A percentile compares a stretch with the other conserved stretches of the same genome.
Evolutionary conservation across 192 early-diverging fungal genomes (phyloP).

Genomic region (Coemansia sp.): DNA sequence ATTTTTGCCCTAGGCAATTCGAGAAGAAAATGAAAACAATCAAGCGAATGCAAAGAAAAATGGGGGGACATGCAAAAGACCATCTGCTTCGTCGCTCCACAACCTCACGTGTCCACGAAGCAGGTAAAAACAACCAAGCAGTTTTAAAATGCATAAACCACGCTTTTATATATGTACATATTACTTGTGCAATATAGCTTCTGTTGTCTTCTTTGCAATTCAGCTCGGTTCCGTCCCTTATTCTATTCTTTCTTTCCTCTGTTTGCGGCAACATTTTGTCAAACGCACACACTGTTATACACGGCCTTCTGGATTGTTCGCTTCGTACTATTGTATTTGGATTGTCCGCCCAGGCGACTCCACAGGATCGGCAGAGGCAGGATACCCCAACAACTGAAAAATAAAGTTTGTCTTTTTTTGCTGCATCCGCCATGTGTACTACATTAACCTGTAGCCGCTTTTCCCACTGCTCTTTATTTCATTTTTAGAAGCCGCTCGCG

Average conservation of each 20-base stretch:
- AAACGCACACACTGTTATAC: not conserved
- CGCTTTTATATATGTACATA: too few relatives aligned
- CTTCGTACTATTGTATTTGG: not conserved
- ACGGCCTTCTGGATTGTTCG: not conserved
- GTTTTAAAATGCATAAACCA: not conserved
- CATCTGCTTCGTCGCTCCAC: not conserved
- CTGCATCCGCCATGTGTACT: not conserved
- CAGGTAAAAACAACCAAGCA: not conserved
- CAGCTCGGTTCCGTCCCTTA: not conserved
- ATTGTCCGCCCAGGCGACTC: not conserved
- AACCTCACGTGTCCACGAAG: not conserved
- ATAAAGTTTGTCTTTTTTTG: not conserved
- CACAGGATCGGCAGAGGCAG: not conserved
- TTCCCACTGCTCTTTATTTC: too few relatives aligned
- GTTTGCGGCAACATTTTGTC: too few relatives aligned
- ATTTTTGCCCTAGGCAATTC: not conserved
- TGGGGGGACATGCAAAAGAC: constrained; percentile 1
- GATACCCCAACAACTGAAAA: not conserved
- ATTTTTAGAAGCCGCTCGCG: not conserved
- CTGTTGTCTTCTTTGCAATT: not conserved
- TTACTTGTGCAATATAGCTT: too few relatives aligned
- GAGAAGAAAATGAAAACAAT: not conserved
- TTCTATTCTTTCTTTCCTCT: not conserved
- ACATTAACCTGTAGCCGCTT: not conserved
- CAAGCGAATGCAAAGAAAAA: too few relatives aligned